Conservation (phyloP, 1,284 basidiomycete genomes). For the Ceratorhiza oryzae-sativae region DNA sequence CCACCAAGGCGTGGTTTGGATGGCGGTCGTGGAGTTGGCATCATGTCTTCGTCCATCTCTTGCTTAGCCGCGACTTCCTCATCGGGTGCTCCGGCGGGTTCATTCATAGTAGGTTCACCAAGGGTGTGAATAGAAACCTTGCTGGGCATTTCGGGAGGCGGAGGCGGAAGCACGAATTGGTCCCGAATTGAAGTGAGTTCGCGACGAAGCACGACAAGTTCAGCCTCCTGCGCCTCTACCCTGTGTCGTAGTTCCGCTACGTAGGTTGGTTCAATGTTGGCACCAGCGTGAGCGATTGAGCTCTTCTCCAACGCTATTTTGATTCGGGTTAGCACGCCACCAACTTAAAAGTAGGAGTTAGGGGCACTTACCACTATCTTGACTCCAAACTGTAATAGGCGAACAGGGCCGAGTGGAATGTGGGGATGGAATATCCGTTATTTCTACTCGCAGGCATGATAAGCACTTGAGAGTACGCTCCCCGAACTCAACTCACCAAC, state of each 20-base stretch:
- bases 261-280: not conserved
- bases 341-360: not conserved
- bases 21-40: conserved; percentile 26
- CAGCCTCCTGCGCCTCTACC: conserved; percentile 18
- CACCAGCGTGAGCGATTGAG: not conserved
- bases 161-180: conserved; percentile 10
- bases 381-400: conserved; percentile 25
- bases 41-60: conserved; percentile 17
- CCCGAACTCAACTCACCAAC: not conserved
- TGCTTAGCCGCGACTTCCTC: not conserved
- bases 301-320: not conserved
- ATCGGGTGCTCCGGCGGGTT: not conserved
- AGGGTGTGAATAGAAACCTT: not conserved
- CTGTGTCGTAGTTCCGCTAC: conserved; percentile 8
- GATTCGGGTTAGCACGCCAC: not conserved
- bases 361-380: conserved; percentile 20
- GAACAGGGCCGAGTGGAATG: conserved; percentile 13
- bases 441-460: not conserved
- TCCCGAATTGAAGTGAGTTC: conserved; percentile 9
- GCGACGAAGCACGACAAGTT: conserved; percentile 7
- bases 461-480: not conserved
- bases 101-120: not conserved
- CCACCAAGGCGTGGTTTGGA: not conserved
- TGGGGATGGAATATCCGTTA: not conserved
- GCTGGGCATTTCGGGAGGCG: not conserved